Conservation (phyloP, 2,329 filamentous ascomycete species). For the Ceratocystiopsis brevicomis region DNA sequence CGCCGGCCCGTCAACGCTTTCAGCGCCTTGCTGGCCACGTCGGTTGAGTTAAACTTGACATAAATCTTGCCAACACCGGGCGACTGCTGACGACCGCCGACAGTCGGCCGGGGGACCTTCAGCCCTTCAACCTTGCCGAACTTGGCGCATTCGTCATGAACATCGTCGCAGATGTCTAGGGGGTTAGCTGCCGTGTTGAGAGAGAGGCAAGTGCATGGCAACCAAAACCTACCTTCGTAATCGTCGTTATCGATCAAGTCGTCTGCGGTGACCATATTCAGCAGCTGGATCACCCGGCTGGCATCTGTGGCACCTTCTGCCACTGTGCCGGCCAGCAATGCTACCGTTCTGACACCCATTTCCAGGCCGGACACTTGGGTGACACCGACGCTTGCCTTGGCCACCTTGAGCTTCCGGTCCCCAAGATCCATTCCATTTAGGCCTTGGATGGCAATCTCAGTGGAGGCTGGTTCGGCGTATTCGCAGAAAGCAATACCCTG, state of each 20-base stretch:
- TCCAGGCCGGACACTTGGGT: constrained; percentile 86
- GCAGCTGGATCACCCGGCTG: constrained; percentile 69
- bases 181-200: constrained; percentile 16
- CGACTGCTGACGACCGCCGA: constrained; percentile 66
- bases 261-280: constrained; percentile 97
- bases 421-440: constrained; percentile 87
- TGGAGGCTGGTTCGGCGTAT: constrained; percentile 59
- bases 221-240: constrained; percentile 53
- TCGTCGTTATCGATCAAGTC: constrained; percentile 88
- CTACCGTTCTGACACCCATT: constrained; percentile 95
- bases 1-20: constrained; percentile 84
- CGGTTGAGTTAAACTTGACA: constrained; percentile 70
- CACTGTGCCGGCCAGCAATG: constrained; percentile 83
- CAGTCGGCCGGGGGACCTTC: constrained; percentile 77
- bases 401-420: constrained; percentile 67
- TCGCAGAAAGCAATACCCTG: constrained; percentile 86
- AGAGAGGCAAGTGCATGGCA: background rate
- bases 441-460: constrained; percentile 73
- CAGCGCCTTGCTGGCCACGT: constrained; percentile 67
- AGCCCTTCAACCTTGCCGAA: constrained; percentile 72
- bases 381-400: constrained; percentile 77
- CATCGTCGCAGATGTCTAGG: constrained; percentile 87
- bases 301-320: constrained; percentile 55
- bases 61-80: constrained; percentile 94
- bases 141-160: constrained; percentile 82